phyloP scores from a whole-genome alignment of 148 eudicot species.

The Nyssa sinensis region DNA sequence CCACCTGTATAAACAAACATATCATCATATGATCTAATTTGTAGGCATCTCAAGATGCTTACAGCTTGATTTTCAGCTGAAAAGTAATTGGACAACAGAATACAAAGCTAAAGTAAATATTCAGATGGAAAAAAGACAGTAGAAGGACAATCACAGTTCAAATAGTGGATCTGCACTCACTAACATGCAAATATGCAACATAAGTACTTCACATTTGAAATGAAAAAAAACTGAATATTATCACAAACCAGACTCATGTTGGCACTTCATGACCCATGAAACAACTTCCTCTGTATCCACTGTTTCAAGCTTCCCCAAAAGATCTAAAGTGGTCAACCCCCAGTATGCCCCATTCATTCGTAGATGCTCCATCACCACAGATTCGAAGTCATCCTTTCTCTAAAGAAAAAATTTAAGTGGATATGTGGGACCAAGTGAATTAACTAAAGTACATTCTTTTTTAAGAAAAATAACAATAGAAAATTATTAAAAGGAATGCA shows the following conservation, averaged over 20 bases:
- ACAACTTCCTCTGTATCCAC: constrained; percentile 74
- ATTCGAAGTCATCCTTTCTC: constrained; percentile 76
- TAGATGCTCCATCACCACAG: constrained; percentile 86
- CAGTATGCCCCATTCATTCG: constrained; percentile 93
- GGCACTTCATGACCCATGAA: constrained; percentile 94
- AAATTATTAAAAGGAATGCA: not conserved
- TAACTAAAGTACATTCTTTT: not conserved
- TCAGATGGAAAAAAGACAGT: no score
- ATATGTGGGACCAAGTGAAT: constrained; percentile 4
- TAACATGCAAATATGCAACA: not conserved
- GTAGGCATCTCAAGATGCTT: not conserved
- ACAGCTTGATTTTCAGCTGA: not conserved
- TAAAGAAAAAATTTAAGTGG: constrained; percentile 15
- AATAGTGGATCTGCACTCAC: not conserved
- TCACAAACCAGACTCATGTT: constrained; percentile 82
- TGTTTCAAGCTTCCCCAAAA: constrained; percentile 68
- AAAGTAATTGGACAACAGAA: no score
- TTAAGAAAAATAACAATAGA: not conserved
- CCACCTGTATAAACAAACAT: constrained; percentile 60
- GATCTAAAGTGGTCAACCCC: constrained; percentile 89
- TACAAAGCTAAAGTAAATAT: no score
- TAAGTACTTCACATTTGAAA: no score
- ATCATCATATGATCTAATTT: not conserved
- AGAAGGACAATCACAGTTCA: not conserved
- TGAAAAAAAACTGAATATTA: not conserved